These are phyloP conservation scores for Candida tammaniensis DNA, from an alignment of 805 yeast genomes.

Conservation along the genomic window DNA sequence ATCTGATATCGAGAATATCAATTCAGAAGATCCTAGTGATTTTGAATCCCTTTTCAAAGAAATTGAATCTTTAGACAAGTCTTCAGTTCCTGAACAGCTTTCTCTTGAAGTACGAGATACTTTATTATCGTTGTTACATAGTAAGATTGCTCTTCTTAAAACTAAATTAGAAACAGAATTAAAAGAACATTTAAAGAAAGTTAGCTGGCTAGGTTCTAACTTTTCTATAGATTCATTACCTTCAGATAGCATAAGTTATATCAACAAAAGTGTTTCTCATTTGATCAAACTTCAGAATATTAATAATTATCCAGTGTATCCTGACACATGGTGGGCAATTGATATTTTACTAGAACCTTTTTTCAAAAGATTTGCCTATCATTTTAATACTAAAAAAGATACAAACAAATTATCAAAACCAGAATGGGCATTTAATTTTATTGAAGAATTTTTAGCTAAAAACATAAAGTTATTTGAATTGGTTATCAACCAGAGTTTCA, in stretches of 20 bases:
- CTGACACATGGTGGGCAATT: slow-evolving; percentile 49
- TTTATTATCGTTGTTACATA: slow-evolving; percentile 6
- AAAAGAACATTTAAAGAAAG: slow-evolving; percentile 11
- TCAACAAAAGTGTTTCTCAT: slow-evolving; percentile 12
- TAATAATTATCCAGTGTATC: slow-evolving; percentile 25
- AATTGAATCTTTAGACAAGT: slow-evolving; percentile 8
- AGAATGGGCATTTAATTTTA: slow-evolving; percentile 62
- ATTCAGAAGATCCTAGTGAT: neutral
- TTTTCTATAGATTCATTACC: slow-evolving; percentile 6
- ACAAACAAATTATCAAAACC: slow-evolving; percentile 68
- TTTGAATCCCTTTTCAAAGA: slow-evolving; percentile 4
- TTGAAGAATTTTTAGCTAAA: slow-evolving; percentile 40
- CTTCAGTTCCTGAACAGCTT: slow-evolving; percentile 4
- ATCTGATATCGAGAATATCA: neutral
- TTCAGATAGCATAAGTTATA: slow-evolving; percentile 1
- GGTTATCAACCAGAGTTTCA: slow-evolving; percentile 35
- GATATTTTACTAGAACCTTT: slow-evolving; percentile 46
- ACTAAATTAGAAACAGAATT: slow-evolving; percentile 14
- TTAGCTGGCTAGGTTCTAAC: slow-evolving; percentile 23
- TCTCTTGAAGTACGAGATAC: neutral
- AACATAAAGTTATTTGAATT: slow-evolving; percentile 40
- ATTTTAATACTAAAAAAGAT: slow-evolving; percentile 54
- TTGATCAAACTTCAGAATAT: slow-evolving; percentile 32
- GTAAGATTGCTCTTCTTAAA: slow-evolving; percentile 8
- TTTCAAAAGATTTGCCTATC: slow-evolving; percentile 52